Conservation (phyloP, 176 grass and related monocot species). For the Sorghum bicolor region DNA sequence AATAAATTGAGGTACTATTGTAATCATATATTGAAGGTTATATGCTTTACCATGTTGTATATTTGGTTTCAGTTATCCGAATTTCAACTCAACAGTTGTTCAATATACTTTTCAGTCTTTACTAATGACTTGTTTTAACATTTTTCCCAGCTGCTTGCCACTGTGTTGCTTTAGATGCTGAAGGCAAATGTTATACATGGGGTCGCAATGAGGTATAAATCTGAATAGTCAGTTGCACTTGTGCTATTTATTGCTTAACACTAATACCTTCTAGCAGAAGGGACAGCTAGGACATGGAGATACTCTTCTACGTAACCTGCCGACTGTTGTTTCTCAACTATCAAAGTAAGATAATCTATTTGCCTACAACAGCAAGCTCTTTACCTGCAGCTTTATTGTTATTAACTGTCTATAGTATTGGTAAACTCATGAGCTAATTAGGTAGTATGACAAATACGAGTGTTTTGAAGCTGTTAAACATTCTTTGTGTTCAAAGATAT, state of each 20-base stretch:
- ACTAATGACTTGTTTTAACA: conserved; percentile 11
- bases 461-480: not conserved
- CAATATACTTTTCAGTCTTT: not conserved
- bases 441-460: not conserved
- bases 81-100: not conserved
- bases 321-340: conserved; percentile 80
- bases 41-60: not conserved
- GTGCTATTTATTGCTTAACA: conserved; percentile 32
- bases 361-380: not conserved
- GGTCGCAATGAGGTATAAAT: conserved; percentile 89
- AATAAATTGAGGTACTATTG: not conserved
- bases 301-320: conserved; percentile 66
- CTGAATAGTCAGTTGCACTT: not conserved
- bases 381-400: not conserved
- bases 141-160: conserved; percentile 74
- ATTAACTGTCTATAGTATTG: not conserved
- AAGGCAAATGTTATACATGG: conserved; percentile 93
- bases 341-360: conserved; percentile 57
- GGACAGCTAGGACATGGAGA: conserved; percentile 95
- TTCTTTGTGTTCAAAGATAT: not conserved
- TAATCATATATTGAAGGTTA: not conserved
- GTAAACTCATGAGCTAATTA: not conserved
- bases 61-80: conserved; percentile 2
- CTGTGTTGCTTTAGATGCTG: conserved; percentile 90
- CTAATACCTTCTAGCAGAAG: conserved; percentile 65